Evolutionary conservation across 2,329 filamentous ascomycete species (phyloP).

Genomic region (Diaporthe citriasiana): DNA sequence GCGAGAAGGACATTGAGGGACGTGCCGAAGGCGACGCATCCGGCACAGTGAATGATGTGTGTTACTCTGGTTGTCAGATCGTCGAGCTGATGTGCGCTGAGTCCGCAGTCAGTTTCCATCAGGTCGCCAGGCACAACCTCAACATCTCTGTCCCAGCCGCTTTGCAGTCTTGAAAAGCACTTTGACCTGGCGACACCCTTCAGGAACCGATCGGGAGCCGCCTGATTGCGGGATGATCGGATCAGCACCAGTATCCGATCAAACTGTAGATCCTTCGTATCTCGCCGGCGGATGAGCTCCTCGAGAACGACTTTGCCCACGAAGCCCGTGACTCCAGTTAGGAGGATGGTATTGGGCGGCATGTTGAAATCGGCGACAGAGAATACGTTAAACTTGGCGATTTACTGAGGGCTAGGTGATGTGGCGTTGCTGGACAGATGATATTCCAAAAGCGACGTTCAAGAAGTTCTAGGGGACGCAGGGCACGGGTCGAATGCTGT

Average conservation of each 20-base stretch:
- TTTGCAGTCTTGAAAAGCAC: conserved; percentile 38
- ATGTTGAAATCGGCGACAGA: neutral
- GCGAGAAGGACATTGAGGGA: conserved; percentile 35
- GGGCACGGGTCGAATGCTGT: neutral
- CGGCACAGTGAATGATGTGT: conserved; percentile 42
- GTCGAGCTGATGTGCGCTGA: neutral
- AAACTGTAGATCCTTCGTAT: conserved; percentile 21
- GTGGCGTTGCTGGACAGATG: neutral
- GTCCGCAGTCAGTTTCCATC: conserved; percentile 37
- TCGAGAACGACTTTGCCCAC: conserved; percentile 43
- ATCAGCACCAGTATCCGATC: conserved; percentile 36
- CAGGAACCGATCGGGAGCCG: conserved; percentile 21
- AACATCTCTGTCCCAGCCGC: conserved; percentile 32
- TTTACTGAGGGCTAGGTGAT: no score
- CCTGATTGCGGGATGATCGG: conserved; percentile 24
- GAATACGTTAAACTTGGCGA: neutral
- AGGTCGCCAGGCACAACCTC: conserved; percentile 40
- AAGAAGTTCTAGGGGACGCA: conserved; percentile 21
- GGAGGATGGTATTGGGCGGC: conserved; percentile 29
- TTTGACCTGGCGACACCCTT: conserved; percentile 33
- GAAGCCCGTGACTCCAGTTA: conserved; percentile 43
- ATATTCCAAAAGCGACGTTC: neutral
- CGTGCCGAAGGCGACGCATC: conserved; percentile 41
- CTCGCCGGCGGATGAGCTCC: conserved; percentile 39
- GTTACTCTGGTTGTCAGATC: conserved; percentile 30